Evolutionary conservation across 345 rosid species (phyloP).

Genomic region (Erysimum cheiranthoides): DNA sequence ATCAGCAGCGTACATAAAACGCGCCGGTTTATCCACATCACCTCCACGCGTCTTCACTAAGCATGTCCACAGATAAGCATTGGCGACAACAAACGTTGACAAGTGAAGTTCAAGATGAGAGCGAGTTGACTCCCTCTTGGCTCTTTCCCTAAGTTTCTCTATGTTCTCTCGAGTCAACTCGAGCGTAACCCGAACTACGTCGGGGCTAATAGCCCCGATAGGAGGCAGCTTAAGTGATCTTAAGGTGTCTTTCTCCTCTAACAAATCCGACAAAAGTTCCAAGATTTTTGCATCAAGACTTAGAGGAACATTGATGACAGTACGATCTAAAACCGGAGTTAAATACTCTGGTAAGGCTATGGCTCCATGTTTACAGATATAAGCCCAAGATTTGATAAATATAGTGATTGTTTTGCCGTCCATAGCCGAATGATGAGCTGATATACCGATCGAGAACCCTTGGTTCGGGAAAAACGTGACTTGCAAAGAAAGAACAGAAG

Average conservation of each 20-base stretch:
- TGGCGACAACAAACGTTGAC: conserved; percentile 42
- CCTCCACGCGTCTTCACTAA: conserved; percentile 39
- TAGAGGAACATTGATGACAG: conserved; percentile 26
- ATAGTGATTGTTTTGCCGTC: conserved; percentile 25
- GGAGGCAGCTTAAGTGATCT: conserved; percentile 22
- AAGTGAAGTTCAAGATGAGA: conserved; percentile 32
- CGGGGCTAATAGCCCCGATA: neutral
- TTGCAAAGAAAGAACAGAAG: conserved; percentile 20
- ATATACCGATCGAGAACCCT: conserved; percentile 40
- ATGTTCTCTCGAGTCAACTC: conserved; percentile 38
- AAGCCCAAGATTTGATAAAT: conserved; percentile 45
- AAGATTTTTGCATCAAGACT: conserved; percentile 19
- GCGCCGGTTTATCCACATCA: conserved; percentile 1
- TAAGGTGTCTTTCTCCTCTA: neutral
- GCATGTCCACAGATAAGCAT: conserved; percentile 34
- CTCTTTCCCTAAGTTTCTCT: conserved; percentile 32
- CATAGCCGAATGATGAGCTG: conserved; percentile 38
- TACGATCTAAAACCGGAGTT: conserved; percentile 46
- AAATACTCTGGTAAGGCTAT: conserved; percentile 16
- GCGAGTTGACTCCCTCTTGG: conserved; percentile 16
- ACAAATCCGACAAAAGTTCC: neutral
- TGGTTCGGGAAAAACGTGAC: conserved; percentile 30
- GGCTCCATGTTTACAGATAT: conserved; percentile 18
- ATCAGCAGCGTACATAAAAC: conserved; percentile 23
- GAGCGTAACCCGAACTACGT: conserved; percentile 36